Percentiles rank a stretch among this genome's conserved stretches.
These are phyloP conservation scores for Nicotiana tomentosiformis DNA, from an alignment of 257 asterid species.

Conservation along the genomic window DNA sequence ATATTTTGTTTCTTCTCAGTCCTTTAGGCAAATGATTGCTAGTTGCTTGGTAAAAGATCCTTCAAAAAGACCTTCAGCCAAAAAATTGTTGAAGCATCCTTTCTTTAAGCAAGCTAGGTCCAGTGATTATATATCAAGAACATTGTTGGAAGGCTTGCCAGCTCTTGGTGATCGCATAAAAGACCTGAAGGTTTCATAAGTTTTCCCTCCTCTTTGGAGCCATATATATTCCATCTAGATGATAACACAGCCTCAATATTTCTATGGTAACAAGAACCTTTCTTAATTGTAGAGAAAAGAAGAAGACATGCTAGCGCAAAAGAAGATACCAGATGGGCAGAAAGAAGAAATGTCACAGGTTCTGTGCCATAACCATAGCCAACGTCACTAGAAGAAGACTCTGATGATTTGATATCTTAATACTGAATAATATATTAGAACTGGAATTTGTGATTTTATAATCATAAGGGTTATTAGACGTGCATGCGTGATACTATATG, in stretches of 20 bases:
- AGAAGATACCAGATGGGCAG: conserved; percentile 24
- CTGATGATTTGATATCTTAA: neutral
- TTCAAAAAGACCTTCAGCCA: conserved; percentile 25
- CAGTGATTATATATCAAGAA: conserved; percentile 15
- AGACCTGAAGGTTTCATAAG: conserved; percentile 20
- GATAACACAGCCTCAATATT: neutral
- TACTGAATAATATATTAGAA: neutral
- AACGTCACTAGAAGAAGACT: neutral
- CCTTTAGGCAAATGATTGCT: conserved; percentile 26
- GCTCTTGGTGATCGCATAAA: conserved; percentile 18
- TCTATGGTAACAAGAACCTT: neutral
- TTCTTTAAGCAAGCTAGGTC: conserved; percentile 28
- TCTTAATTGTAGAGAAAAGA: conserved; percentile 18
- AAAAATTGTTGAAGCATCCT: conserved; percentile 24
- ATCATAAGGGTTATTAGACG: neutral
- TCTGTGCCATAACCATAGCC: neutral
- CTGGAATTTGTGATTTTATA: neutral
- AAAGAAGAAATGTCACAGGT: conserved; percentile 31
- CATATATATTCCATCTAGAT: neutral
- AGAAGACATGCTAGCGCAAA: conserved; percentile 18
- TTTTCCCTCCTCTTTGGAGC: neutral
- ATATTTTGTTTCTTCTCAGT: conserved; percentile 6
- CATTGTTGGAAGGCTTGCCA: conserved; percentile 25
- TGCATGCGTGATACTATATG: neutral
- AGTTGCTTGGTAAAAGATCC: conserved; percentile 29